Conservation (phyloP, 2,329 filamentous ascomycete species). For the Cladophialophora yegresii region DNA sequence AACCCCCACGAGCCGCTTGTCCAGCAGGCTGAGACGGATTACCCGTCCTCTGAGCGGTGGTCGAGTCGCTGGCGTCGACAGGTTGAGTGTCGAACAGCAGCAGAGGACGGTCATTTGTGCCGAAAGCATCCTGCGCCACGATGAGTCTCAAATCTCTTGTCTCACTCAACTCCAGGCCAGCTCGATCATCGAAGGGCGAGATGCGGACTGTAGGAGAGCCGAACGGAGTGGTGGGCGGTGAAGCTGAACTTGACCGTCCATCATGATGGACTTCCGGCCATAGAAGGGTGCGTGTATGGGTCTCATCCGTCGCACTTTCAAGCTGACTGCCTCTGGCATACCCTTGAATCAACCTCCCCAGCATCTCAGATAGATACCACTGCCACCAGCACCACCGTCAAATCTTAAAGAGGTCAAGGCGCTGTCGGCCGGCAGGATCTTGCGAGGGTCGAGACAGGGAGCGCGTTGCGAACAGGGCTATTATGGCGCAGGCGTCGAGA, state of each 20-base stretch:
- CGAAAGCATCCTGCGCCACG: conserved; percentile 52
- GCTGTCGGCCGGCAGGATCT: not conserved
- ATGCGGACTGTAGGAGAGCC: conserved; percentile 46
- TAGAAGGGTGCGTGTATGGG: conserved; percentile 52
- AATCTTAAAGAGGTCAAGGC: not conserved
- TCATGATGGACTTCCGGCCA: conserved; percentile 50
- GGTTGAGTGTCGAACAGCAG: conserved; percentile 49
- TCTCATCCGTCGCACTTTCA: conserved; percentile 53
- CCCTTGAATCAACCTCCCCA: conserved; percentile 33
- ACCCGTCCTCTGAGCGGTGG: conserved; percentile 9
- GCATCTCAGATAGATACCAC: conserved; percentile 19
- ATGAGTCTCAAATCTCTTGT: conserved; percentile 51
- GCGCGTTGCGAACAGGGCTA: conserved; percentile 7
- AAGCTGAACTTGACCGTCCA: conserved; percentile 47
- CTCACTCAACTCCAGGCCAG: conserved; percentile 50
- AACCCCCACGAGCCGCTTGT: conserved; percentile 40
- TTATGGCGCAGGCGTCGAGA: conserved; percentile 12
- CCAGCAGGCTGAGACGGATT: conserved; percentile 12
- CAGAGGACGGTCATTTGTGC: conserved; percentile 50
- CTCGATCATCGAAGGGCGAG: conserved; percentile 51
- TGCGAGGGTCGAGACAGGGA: not conserved
- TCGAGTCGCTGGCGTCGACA: conserved; percentile 13
- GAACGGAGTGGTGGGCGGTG: conserved; percentile 42
- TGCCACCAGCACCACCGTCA: not conserved
- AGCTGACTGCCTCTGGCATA: conserved; percentile 28